Conservation (phyloP, 441 rosid species). For the Aquilaria agallochum region DNA sequence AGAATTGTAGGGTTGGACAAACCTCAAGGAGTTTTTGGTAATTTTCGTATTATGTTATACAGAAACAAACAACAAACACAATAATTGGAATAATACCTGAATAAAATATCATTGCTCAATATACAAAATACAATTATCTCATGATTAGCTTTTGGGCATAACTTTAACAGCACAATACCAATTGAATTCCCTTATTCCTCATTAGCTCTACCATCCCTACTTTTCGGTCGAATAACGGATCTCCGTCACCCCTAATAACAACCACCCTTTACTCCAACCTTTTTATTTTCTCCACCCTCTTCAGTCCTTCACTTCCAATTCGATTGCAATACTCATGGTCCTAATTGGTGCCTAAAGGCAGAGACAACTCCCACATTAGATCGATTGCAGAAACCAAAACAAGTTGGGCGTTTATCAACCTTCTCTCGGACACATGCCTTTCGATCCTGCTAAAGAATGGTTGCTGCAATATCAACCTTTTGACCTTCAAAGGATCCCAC, state of each 20-base stretch:
- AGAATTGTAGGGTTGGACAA: no score
- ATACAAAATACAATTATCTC: no score
- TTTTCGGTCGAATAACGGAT: slow-evolving; percentile 33
- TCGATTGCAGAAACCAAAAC: slow-evolving; percentile 17
- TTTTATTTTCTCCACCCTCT: slow-evolving; percentile 9
- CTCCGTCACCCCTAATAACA: slow-evolving; percentile 19
- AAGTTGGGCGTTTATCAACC: slow-evolving; percentile 5
- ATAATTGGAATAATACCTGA: no score
- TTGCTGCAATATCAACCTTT: slow-evolving; percentile 40
- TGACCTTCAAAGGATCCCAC: slow-evolving; percentile 24
- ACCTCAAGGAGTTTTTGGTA: no score
- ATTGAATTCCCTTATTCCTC: slow-evolving; percentile 19
- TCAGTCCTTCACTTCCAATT: slow-evolving; percentile 9
- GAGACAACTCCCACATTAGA: slow-evolving; percentile 28
- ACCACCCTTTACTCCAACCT: slow-evolving; percentile 21
- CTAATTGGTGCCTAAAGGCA: slow-evolving; percentile 32
- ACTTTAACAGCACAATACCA: slow-evolving; percentile 3
- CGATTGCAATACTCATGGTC: slow-evolving; percentile 45
- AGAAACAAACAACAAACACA: no score
- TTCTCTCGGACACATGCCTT: slow-evolving; percentile 27
- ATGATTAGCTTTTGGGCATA: no score
- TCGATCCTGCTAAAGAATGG: slow-evolving; percentile 35
- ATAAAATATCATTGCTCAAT: no score
- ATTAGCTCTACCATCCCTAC: slow-evolving; percentile 11
- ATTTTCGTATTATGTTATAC: no score